These are phyloP conservation scores for Kodamaea kaohsiungensis DNA, from an alignment of 805 yeast genomes.

Conservation along the genomic window DNA sequence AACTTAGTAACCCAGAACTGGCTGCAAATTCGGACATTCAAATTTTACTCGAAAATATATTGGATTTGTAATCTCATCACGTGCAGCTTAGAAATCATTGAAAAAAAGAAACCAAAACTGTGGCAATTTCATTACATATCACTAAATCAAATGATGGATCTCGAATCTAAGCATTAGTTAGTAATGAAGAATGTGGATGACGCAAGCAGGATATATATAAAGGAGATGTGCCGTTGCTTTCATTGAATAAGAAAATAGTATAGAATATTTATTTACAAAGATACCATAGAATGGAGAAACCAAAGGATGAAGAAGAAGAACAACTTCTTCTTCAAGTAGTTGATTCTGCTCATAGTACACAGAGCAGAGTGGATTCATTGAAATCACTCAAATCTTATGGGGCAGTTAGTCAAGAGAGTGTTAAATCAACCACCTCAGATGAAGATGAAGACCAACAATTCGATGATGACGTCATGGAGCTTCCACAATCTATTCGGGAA, in stretches of 20 bases:
- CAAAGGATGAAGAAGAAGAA: neutral
- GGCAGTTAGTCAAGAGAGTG: neutral
- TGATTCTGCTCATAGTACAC: neutral
- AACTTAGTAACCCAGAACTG: conserved; percentile 42
- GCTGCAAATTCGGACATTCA: conserved; percentile 9
- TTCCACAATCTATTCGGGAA: conserved; percentile 36
- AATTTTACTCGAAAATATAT: conserved; percentile 10
- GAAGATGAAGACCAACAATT: neutral
- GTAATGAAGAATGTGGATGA: neutral
- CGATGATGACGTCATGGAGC: conserved; percentile 22
- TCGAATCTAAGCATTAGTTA: neutral
- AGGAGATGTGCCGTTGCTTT: neutral
- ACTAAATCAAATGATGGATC: neutral
- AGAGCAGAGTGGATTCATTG: neutral
- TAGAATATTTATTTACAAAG: neutral
- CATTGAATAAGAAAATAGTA: neutral
- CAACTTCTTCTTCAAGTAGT: neutral
- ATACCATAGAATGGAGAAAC: neutral
- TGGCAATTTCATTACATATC: neutral
- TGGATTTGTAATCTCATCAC: conserved; percentile 1
- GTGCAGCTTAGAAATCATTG: too few species aligned
- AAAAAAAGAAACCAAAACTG: too few species aligned
- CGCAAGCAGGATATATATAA: neutral
- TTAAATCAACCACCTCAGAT: neutral
- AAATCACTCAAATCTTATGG: conserved; percentile 3